Conservation (phyloP, 228 moss, liverwort and hornwort species). For the Sphagnum fallax region DNA sequence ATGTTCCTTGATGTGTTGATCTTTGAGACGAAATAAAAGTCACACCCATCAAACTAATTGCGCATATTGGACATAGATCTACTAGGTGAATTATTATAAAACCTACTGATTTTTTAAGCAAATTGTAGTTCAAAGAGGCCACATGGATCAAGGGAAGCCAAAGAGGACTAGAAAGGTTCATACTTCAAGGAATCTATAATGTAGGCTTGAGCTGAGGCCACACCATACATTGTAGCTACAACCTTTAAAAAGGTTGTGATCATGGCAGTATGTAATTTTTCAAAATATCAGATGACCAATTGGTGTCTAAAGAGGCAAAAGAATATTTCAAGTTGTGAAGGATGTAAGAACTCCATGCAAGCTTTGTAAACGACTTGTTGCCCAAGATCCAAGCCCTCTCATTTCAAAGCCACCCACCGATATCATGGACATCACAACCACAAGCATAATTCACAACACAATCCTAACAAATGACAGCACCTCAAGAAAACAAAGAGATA, state of each 20-base stretch:
- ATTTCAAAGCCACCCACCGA: too few relatives aligned
- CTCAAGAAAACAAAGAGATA: too few relatives aligned
- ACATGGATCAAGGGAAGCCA: neutral
- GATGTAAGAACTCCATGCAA: neutral
- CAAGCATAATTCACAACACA: too few relatives aligned
- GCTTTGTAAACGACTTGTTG: too few relatives aligned
- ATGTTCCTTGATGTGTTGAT: neutral
- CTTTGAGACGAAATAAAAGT: too few relatives aligned
- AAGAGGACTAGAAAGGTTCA: conserved; percentile 1
- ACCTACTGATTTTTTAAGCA: neutral
- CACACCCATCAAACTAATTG: too few relatives aligned
- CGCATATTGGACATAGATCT: too few relatives aligned
- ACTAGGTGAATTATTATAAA: neutral
- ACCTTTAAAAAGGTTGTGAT: conserved; percentile 4
- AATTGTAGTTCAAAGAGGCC: neutral
- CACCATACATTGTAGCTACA: conserved; percentile 5
- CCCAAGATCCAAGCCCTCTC: too few relatives aligned
- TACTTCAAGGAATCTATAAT: conserved; percentile 1
- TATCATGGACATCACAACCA: too few relatives aligned
- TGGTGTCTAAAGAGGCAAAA: conserved; percentile 1
- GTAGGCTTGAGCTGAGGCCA: neutral
- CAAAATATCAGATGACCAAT: conserved; percentile 5
- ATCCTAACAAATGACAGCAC: too few relatives aligned
- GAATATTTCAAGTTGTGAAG: conserved; percentile 8
- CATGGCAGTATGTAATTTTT: conserved; percentile 7